Conservation (phyloP, 352 stramenopile species). For the Blastocystis sp. region DNA sequence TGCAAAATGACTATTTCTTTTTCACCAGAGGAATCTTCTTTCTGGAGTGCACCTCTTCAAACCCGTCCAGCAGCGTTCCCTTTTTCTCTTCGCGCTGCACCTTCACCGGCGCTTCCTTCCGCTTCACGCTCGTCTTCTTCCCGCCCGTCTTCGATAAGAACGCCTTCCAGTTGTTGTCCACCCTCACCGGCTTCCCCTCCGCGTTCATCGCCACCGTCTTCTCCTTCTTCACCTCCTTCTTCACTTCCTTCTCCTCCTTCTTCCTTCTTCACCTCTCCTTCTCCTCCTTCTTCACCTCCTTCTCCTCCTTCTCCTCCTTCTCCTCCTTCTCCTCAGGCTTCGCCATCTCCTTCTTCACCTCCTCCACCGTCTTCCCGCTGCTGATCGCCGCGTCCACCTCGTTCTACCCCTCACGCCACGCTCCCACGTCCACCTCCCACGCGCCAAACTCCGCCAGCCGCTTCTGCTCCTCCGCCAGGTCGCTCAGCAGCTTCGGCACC, state of each 20-base stretch:
- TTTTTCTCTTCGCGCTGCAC: not conserved
- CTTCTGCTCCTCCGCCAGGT: slow-evolving; percentile 27
- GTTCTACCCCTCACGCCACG: not conserved
- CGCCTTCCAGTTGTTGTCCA: slow-evolving; percentile 11
- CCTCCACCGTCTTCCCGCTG: not conserved
- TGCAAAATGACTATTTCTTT: not conserved
- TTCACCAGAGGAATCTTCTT: slow-evolving; percentile 18
- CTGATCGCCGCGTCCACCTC: slow-evolving; percentile 23
- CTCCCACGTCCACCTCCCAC: slow-evolving; percentile 10
- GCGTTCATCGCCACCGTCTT: not conserved
- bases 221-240: not conserved
- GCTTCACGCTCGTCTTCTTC: not conserved
- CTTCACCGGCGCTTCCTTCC: not conserved
- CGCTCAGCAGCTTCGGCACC: not conserved
- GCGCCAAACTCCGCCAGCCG: slow-evolving; percentile 13
- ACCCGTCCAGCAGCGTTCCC: not conserved
- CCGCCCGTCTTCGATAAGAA: not conserved
- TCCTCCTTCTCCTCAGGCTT: not conserved
- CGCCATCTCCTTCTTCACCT: not conserved
- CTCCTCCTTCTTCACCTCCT: slow-evolving; percentile 5
- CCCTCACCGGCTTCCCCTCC: not conserved
- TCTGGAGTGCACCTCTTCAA: not conserved
- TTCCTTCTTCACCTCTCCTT: not conserved
- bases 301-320: not conserved
- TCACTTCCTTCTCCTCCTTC: not conserved